Evolutionary conservation across 257 asterid genomes (phyloP).

Genomic region (Ajuga chamaepitys): DNA sequence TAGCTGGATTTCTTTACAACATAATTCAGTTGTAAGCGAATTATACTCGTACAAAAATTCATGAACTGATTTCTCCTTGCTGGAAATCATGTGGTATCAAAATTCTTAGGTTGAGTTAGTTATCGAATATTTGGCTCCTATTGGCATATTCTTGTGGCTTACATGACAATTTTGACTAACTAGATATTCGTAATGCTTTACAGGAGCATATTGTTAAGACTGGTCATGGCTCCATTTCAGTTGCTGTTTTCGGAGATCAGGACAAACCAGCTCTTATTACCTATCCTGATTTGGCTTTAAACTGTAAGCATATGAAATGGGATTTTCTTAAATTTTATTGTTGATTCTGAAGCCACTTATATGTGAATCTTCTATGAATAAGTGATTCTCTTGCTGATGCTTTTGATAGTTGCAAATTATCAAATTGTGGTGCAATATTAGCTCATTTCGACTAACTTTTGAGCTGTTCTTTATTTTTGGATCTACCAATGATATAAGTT

Average conservation of each 20-base stretch:
- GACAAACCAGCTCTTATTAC: constrained; percentile 95
- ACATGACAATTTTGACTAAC: constrained; percentile 18
- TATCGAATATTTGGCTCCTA: constrained; percentile 23
- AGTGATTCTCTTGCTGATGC: constrained; percentile 1
- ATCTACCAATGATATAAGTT: no score
- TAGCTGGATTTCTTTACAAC: constrained; percentile 21
- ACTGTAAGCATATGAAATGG: constrained; percentile 51
- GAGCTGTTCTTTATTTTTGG: not conserved
- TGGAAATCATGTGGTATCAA: constrained; percentile 15
- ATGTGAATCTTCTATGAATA: constrained; percentile 8
- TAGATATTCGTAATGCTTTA: constrained; percentile 19
- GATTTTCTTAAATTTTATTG: not conserved
- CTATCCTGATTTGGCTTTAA: constrained; percentile 92
- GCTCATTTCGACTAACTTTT: not conserved
- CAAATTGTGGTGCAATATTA: not conserved
- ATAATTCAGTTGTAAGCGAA: constrained; percentile 15
- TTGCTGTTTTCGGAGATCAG: constrained; percentile 80
- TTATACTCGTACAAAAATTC: constrained; percentile 11
- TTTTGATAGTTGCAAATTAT: not conserved
- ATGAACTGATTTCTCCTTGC: constrained; percentile 11
- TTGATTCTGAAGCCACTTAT: constrained; percentile 5
- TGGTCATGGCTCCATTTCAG: constrained; percentile 68
- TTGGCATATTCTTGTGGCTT: constrained; percentile 14
- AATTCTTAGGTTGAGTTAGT: constrained; percentile 10
- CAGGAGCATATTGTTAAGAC: constrained; percentile 96